Evolutionary conservation across 2,329 filamentous ascomycete species (phyloP), one percentile per base, ranked within the genome.

Genomic region (Epichloe gansuensis): DNA sequence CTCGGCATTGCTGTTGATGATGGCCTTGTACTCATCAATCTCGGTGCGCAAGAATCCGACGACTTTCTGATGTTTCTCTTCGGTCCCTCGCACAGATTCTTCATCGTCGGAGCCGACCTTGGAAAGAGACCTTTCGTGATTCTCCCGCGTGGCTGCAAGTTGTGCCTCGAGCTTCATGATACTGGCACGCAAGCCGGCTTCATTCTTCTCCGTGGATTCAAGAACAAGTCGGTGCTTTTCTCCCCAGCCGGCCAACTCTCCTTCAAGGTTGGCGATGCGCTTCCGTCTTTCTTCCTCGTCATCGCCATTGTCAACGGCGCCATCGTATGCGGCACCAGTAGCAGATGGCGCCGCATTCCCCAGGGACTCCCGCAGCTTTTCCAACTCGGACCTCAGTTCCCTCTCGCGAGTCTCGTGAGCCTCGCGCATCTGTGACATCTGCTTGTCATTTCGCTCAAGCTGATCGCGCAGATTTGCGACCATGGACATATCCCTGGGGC

Each of bases 401-500:
- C 80, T 77, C 68, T 97, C 91, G 31, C 87, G 82, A 13, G 73
- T 68, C n/a, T 77, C 75, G 58, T 96, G 83, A 0, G 78, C 74
- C 47, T 88, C 82, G 49, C 87, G 85, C 61, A 95, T 76, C 50
- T 81, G 73, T 54, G 77, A 77, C 56, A 96, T 82, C 63, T 91
- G 83, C 58, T 79, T 84, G 67, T 97, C 90, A 59, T 85, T 94
- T 66, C 89, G 83, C 63, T 90, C 81, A 5, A 98, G 78, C 67
- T 96, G 89, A 56, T 94, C 87, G 54, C 87, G 85, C 72, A 98
- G 80, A 15, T 84, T 85, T 4, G 88, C 85, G 35, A 97, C 84
- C 57, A 96, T 83, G 0, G 88, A 90, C 65, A 96, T 94, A 63
- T 98, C 93, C 63, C 95, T 84, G 7, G 89, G 86, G 25, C 86